These are phyloP conservation scores for Osmozyma mogii DNA, from an alignment of 805 yeast genomes.

Conservation along the genomic window DNA sequence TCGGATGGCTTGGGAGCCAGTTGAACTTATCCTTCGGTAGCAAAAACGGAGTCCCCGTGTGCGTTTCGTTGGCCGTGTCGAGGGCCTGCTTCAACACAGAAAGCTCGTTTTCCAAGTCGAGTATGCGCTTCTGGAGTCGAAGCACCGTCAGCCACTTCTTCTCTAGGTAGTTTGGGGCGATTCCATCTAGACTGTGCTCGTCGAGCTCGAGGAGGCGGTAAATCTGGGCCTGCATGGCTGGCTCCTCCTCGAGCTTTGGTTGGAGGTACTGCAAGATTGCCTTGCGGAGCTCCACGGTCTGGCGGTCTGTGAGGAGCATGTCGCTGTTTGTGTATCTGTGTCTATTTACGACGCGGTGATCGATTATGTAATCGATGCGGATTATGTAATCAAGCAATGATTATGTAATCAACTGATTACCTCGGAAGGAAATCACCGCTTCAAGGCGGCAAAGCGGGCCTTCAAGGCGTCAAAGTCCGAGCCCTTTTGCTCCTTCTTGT, in stretches of 20 bases:
- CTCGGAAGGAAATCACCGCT: too few relatives aligned
- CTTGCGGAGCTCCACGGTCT: constrained; percentile 38
- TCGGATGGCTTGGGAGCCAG: constrained; percentile 56
- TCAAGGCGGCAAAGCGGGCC: constrained; percentile 74
- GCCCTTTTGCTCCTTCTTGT: constrained; percentile 18
- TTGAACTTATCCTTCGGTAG: constrained; percentile 24
- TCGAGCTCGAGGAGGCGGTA: constrained; percentile 9
- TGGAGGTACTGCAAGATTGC: constrained; percentile 43
- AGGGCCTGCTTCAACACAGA: constrained; percentile 40
- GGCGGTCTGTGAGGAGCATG: constrained; percentile 34
- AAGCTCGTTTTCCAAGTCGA: constrained; percentile 60
- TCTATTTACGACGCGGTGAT: too few relatives aligned
- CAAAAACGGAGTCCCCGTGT: constrained; percentile 5
- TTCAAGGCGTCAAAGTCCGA: constrained; percentile 55
- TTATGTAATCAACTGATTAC: too few relatives aligned
- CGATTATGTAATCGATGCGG: too few relatives aligned
- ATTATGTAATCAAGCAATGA: too few relatives aligned
- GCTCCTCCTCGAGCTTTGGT: constrained; percentile 7
- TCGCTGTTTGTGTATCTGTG: not conserved
- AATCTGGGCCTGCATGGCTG: constrained; percentile 5
- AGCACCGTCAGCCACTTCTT: constrained; percentile 86
- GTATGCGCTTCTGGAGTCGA: constrained; percentile 64
- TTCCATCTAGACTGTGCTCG: constrained; percentile 12
- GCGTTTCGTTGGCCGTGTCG: constrained; percentile 20
- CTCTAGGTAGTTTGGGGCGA: constrained; percentile 43